Percentiles rank a stretch among this genome's conserved stretches.
Evolutionary conservation across 2,329 filamentous ascomycete species (phyloP).

Genomic region (Penicillium sp.): DNA sequence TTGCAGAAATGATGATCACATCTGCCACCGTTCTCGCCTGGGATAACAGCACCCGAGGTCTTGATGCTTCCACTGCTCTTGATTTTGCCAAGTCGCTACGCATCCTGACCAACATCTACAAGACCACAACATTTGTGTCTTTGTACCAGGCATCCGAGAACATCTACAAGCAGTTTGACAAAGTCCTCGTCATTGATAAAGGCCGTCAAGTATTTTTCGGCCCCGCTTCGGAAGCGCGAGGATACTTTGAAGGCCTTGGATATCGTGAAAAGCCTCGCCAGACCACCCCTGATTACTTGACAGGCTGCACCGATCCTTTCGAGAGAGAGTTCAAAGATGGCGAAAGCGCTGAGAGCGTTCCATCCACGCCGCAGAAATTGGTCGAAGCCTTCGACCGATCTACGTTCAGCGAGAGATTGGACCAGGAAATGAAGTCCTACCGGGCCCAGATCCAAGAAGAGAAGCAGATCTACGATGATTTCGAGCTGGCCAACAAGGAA

Average conservation of each 20-base stretch:
- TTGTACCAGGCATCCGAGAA: conserved; percentile 84
- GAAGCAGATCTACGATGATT: conserved; percentile 71
- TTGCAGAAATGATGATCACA: conserved; percentile 80
- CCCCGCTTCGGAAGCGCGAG: conserved; percentile 64
- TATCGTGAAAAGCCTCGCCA: conserved; percentile 74
- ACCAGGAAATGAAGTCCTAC: conserved; percentile 70
- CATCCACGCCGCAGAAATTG: conserved; percentile 67
- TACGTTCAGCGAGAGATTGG: conserved; percentile 56
- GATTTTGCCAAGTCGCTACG: conserved; percentile 71
- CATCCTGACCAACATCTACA: conserved; percentile 80
- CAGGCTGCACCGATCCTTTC: conserved; percentile 80
- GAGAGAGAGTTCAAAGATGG: conserved; percentile 76
- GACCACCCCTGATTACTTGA: conserved; percentile 80
- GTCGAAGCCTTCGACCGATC: conserved; percentile 72
- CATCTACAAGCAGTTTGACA: conserved; percentile 79
- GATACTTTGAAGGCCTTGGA: conserved; percentile 76
- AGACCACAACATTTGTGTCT: conserved; percentile 81
- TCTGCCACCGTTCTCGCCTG: conserved; percentile 72
- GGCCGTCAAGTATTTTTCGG: conserved; percentile 78
- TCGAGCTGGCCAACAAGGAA: conserved; percentile 72
- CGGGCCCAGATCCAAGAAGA: conserved; percentile 65
- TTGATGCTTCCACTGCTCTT: conserved; percentile 68
- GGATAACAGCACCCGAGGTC: conserved; percentile 72
- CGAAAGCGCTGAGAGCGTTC: conserved; percentile 65
- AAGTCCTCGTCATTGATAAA: conserved; percentile 77